Evolutionary conservation across 805 yeast genomes (phyloP), one percentile per base, ranked within the genome.

Genomic region (Yarrowia osloensis): DNA sequence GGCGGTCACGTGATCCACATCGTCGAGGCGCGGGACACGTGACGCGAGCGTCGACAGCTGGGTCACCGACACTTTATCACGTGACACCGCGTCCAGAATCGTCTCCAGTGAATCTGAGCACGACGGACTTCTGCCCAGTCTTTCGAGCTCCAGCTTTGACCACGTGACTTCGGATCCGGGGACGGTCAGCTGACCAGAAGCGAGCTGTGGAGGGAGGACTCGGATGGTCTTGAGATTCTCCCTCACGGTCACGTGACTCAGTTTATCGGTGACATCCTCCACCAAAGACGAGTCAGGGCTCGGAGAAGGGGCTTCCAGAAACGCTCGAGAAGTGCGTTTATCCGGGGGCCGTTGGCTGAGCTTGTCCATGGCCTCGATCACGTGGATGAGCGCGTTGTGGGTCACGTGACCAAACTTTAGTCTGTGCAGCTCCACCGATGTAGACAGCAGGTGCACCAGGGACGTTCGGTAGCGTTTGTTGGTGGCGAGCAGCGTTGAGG

Each of bases 391-490:
- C 24, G 44, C 4, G 33, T 26, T 28, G 35, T 57, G 63, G 3
- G 63, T 57, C 49, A 57, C 63, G 12, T 40, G 24, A 8, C 63
- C 63, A 6, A 57, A 57, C 28, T 57, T 57, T 3, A 28, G 49
- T 13, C 39, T 37, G 46, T 54, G 62, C 8, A 54, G 24, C 12
- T 57, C 49, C 6, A 57, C 49, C 4, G 44, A 39, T 8, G 49
- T 40, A 2, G 63, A 37, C 5, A 57, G 49, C 35, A 57, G 49
- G 22, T 57, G 49, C 5, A 57, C 63, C 15, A 57, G 63, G 1
- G 63, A 57, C 12, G 47, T 40, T 2, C 63, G 49, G 63, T 57
- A 57, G 19, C 63, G 63, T 13, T 57, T 57, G 28, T 57, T 39
- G 28, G 49, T 40, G 63, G 63, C 26, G 11, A 57, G 37, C 3